A percentile compares a stretch with the other conserved stretches of the same genome.
Evolutionary conservation across 1,139 yeast species (phyloP).

Genomic region (Kurtzmaniella natalensis): DNA sequence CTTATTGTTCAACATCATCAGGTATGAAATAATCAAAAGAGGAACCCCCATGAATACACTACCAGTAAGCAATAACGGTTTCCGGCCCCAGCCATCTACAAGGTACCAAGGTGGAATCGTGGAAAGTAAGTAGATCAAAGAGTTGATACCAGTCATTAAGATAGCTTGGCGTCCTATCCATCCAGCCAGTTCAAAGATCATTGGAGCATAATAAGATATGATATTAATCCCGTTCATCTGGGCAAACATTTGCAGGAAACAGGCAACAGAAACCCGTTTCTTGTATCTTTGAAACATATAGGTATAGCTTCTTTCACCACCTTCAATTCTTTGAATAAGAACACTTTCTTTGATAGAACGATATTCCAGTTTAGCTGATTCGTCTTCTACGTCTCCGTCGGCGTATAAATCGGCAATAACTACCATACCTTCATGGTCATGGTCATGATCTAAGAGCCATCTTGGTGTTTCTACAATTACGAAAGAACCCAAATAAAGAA

Average conservation of each 20-base stretch:
- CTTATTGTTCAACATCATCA: conserved; percentile 53
- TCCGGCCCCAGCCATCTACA: conserved; percentile 88
- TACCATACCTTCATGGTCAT: conserved; percentile 76
- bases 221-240: conserved; percentile 92
- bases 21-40: conserved; percentile 60
- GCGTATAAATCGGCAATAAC: conserved; percentile 45
- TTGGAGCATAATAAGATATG: conserved; percentile 88
- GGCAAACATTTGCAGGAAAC: conserved; percentile 88
- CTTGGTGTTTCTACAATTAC: conserved; percentile 85
- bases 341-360: conserved; percentile 42
- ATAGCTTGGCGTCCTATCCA: conserved; percentile 88
- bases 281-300: conserved; percentile 64
- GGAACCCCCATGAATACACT: conserved; percentile 76
- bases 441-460: conserved; percentile 85
- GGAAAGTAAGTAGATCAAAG: conserved; percentile 65
- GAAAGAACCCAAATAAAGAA: conserved; percentile 67
- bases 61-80: conserved; percentile 74
- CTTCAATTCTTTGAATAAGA: conserved; percentile 69
- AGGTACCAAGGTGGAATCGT: conserved; percentile 91
- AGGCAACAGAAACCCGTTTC: conserved; percentile 79
- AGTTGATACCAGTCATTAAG: conserved; percentile 89
- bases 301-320: conserved; percentile 57
- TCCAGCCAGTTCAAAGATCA: conserved; percentile 92
- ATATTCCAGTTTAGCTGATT: conserved; percentile 55
- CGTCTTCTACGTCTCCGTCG: conserved; percentile 52